phyloP scores from a whole-genome alignment of 1,139 yeast species.

The Geotrichum candidum region DNA sequence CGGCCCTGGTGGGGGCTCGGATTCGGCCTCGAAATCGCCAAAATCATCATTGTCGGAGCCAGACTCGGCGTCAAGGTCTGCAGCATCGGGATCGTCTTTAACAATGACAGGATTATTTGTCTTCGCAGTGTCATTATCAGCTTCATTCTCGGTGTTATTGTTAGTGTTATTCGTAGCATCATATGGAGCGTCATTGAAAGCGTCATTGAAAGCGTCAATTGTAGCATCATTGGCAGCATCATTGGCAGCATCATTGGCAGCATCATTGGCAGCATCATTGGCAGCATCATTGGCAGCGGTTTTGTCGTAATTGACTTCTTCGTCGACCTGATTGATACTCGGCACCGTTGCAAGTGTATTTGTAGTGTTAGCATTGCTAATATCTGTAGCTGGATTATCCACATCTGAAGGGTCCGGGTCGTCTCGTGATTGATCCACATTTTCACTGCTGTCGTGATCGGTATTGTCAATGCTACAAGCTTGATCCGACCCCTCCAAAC shows the following conservation, averaged over 20 bases:
- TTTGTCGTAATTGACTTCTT: background rate
- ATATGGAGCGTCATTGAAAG: too few relatives aligned
- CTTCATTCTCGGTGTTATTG: constrained; percentile 1
- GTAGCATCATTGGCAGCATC: background rate
- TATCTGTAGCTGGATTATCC: background rate
- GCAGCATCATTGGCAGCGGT: background rate
- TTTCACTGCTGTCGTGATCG: background rate
- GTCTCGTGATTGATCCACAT: background rate
- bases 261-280: background rate
- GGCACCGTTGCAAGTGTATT: background rate
- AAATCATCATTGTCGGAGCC: constrained; percentile 19
- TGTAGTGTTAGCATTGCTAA: background rate
- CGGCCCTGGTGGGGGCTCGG: background rate
- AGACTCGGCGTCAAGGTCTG: background rate
- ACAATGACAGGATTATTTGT: background rate
- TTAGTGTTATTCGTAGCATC: too few relatives aligned
- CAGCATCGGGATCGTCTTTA: background rate
- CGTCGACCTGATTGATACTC: background rate
- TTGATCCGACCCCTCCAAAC: background rate
- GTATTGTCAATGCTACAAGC: background rate
- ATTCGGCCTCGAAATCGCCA: constrained; percentile 20
- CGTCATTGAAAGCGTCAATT: too few relatives aligned
- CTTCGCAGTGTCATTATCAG: background rate
- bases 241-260: background rate
- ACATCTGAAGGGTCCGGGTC: background rate